These are phyloP conservation scores for Talaromyces borbonicus DNA, from an alignment of 495 filamentous ascomycete species.

Conservation along the genomic window DNA sequence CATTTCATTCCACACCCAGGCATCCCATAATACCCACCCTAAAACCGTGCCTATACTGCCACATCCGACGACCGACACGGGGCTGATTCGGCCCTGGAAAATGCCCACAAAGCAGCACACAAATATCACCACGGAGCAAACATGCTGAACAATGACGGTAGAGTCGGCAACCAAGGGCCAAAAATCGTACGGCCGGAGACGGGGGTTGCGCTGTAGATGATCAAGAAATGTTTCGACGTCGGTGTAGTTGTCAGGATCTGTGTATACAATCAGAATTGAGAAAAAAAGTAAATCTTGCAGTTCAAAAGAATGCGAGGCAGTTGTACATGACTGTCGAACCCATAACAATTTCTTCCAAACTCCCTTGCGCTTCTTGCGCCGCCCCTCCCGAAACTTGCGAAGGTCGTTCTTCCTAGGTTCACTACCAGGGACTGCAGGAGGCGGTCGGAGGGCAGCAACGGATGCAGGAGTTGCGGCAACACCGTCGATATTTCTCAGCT, in stretches of 20 bases:
- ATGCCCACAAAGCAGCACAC: conserved; percentile 90
- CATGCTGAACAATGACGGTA: conserved; percentile 94
- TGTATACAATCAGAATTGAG: background rate
- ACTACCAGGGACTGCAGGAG: conserved; percentile 23
- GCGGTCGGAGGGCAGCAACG: conserved; percentile 28
- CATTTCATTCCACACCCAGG: conserved; percentile 62
- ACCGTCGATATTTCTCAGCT: conserved; percentile 22
- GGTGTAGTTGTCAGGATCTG: conserved; percentile 97
- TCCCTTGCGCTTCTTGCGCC: conserved; percentile 54
- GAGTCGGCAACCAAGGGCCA: conserved; percentile 93
- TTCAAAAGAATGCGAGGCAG: background rate
- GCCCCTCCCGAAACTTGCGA: conserved; percentile 42
- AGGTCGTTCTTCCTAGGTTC: conserved; percentile 24
- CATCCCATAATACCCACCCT: conserved; percentile 86
- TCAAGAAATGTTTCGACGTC: conserved; percentile 93
- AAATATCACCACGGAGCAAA: conserved; percentile 89
- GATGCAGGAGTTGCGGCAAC: conserved; percentile 21
- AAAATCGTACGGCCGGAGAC: conserved; percentile 92
- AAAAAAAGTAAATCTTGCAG: no score
- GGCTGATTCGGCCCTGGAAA: conserved; percentile 71
- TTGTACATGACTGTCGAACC: conserved; percentile 90
- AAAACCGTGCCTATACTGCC: conserved; percentile 73
- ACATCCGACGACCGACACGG: conserved; percentile 77
- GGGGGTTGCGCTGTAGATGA: conserved; percentile 89
- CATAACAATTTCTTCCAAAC: conserved; percentile 93